phyloP scores from a whole-genome alignment of 306 rosid genomes.

The Fagus crenata region DNA sequence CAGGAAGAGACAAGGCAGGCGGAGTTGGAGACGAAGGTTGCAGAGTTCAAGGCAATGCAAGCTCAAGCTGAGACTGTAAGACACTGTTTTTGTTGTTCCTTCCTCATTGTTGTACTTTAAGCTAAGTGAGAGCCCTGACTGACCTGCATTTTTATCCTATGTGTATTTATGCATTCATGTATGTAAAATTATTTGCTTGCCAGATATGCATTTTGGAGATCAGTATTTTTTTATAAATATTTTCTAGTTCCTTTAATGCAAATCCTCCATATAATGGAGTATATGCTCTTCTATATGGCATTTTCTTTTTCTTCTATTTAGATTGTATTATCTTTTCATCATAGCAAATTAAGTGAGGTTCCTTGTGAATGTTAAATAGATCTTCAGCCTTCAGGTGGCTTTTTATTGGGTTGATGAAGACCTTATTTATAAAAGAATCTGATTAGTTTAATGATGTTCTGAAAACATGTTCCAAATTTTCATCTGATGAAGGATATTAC shows the following conservation, averaged over 20 bases:
- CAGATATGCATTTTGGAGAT: no score
- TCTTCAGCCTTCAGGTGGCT: neutral
- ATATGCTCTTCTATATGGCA: neutral
- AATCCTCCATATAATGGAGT: neutral
- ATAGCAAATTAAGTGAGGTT: neutral
- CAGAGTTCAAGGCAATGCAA: conserved; percentile 69
- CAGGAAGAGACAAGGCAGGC: conserved; percentile 76
- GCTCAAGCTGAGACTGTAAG: conserved; percentile 83
- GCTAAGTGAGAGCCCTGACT: neutral
- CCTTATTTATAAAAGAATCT: neutral
- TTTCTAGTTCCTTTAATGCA: neutral
- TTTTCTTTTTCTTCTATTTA: neutral
- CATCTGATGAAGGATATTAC: neutral
- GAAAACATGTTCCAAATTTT: neutral
- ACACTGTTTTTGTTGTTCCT: neutral
- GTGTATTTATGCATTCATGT: neutral
- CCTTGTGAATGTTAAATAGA: neutral
- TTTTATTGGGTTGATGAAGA: neutral
- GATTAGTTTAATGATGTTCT: neutral
- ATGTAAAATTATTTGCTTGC: no score
- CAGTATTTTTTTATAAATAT: neutral
- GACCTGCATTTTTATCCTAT: neutral
- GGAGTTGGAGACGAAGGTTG: conserved; percentile 66
- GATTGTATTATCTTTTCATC: neutral
- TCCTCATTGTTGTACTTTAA: neutral